Evolutionary conservation across 768 basidiomycete genomes (phyloP).

Genomic region (Pleurotus ostreatus): DNA sequence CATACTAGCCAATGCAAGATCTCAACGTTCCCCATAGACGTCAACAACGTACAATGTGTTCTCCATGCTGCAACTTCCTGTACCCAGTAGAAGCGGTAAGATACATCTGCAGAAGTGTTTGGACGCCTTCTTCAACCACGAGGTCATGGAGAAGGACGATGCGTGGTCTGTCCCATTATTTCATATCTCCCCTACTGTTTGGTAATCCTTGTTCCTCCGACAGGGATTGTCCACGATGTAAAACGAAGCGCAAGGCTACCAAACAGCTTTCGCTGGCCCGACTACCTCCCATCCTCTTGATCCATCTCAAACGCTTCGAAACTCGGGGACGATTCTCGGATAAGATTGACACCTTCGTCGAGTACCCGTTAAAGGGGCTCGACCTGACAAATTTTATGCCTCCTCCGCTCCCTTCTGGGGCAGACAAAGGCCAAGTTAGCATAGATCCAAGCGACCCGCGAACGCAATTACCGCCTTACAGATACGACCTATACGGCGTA

Average conservation of each 20-base stretch:
- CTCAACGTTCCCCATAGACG: slow-evolving; percentile 49
- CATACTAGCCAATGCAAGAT: not conserved
- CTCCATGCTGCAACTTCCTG: slow-evolving; percentile 90
- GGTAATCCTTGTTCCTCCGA: not conserved
- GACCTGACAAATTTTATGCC: slow-evolving; percentile 84
- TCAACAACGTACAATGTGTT: slow-evolving; percentile 97
- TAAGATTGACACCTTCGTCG: slow-evolving; percentile 93
- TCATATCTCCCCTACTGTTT: not conserved
- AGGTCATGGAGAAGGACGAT: slow-evolving; percentile 88
- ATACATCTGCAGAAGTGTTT: slow-evolving; percentile 78
- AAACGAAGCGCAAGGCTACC: slow-evolving; percentile 77
- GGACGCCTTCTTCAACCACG: slow-evolving; percentile 85
- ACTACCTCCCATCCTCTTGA: slow-evolving; percentile 87
- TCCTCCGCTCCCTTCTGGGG: slow-evolving; percentile 64
- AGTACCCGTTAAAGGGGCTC: slow-evolving; percentile 69
- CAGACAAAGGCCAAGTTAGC: slow-evolving; percentile 45
- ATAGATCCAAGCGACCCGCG: slow-evolving; percentile 65
- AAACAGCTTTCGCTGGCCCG: slow-evolving; percentile 89
- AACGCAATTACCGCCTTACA: slow-evolving; percentile 81
- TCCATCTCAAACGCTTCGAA: slow-evolving; percentile 91
- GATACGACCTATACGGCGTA: slow-evolving; percentile 92
- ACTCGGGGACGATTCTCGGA: slow-evolving; percentile 90
- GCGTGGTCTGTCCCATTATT: slow-evolving; percentile 61
- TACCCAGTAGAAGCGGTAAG: slow-evolving; percentile 59
- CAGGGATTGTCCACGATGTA: slow-evolving; percentile 96